Evolutionary conservation across 2,329 filamentous ascomycete species (phyloP), one percentile per base, ranked within the genome.

Genomic region (Blumeria graminis): DNA sequence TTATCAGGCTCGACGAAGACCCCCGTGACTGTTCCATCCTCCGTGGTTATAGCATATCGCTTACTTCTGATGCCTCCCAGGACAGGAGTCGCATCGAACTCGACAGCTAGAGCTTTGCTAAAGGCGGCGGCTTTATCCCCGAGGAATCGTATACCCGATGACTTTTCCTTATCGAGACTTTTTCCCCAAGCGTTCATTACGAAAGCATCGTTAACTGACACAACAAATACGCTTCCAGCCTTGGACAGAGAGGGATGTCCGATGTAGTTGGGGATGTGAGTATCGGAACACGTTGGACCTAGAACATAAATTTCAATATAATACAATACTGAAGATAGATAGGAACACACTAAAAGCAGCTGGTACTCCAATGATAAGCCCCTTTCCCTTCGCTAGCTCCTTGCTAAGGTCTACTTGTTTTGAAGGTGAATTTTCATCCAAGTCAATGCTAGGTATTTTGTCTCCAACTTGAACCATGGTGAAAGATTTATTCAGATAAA

Each of bases 181-280:
- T 84, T 78, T 55, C 72, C 80, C 89, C 89, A 94, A 6, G 88
- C 88, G 70, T 92, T 93, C 79, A 89, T 94, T 85, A 94, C 89
- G 68, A 95, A 95, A 32, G 88, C 79, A 68, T 96, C 90, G 67
- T 95, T 96, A 66, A 95, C 88, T 11, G 84, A 81, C 55, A 96
- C 80, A 46, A 96, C 86, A 65, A 93, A 94, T 55, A 94, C 85
- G 65, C 83, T 76, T 53, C 87, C 88, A 35, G 84, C 86, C 59
- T 81, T 74, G 71, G 84, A 84, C 63, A 93, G 76, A 68, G 82
- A 80, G 57, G 82, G 76, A 67, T 86, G 84, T 66, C 79, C 80
- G 68, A 94, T 82, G 71, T 87, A 96, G 57, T 85, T 85, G 0
- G 90, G 90, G 51, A 96, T 75, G 67, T 96, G 90, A 50, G 71